Percentiles rank a stretch among this genome's conserved stretches.
Conservation (phyloP, 1,139 yeast species). For the Protomyces pachydermus region DNA sequence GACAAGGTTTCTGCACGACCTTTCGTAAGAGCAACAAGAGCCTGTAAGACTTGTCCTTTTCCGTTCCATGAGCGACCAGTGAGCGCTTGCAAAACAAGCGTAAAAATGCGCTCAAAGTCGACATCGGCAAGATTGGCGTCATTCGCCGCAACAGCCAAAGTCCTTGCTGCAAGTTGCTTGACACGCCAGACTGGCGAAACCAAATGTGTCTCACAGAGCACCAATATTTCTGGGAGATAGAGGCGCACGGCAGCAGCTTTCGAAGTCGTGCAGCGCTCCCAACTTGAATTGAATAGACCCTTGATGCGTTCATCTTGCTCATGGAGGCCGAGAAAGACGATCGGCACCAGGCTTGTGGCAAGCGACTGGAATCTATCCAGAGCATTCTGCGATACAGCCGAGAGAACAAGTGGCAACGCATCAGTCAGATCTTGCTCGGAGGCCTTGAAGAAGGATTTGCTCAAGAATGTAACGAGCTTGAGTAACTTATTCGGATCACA, state of each 20-base stretch:
- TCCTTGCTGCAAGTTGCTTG: slow-evolving; percentile 65
- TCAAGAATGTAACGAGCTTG: slow-evolving; percentile 52
- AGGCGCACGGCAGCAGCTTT: slow-evolving; percentile 58
- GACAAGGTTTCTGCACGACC: slow-evolving; percentile 43
- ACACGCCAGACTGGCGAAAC: slow-evolving; percentile 58
- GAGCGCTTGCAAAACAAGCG: slow-evolving; percentile 56
- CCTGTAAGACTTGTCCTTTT: slow-evolving; percentile 67
- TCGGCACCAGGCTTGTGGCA: slow-evolving; percentile 65
- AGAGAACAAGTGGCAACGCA: slow-evolving; percentile 60
- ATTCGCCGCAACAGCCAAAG: slow-evolving; percentile 51
- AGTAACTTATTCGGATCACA: slow-evolving; percentile 53
- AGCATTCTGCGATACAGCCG: slow-evolving; percentile 64
- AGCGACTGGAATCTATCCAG: slow-evolving; percentile 62
- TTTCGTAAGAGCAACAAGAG: slow-evolving; percentile 57
- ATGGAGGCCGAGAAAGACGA: slow-evolving; percentile 72
- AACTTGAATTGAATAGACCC: slow-evolving; percentile 55
- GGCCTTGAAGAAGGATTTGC: slow-evolving; percentile 52
- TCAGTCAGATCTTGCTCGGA: slow-evolving; percentile 42
- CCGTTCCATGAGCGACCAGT: slow-evolving; percentile 86
- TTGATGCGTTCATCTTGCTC: slow-evolving; percentile 49
- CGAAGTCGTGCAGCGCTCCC: slow-evolving; percentile 79
- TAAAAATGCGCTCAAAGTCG: slow-evolving; percentile 44
- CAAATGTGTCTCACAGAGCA: slow-evolving; percentile 46
- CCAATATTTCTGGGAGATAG: slow-evolving; percentile 66
- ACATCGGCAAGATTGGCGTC: slow-evolving; percentile 22